Percentiles rank a stretch among this genome's conserved stretches.
These are phyloP conservation scores for Corchorus capsularis DNA, from an alignment of 345 rosid genomes.

Conservation along the genomic window DNA sequence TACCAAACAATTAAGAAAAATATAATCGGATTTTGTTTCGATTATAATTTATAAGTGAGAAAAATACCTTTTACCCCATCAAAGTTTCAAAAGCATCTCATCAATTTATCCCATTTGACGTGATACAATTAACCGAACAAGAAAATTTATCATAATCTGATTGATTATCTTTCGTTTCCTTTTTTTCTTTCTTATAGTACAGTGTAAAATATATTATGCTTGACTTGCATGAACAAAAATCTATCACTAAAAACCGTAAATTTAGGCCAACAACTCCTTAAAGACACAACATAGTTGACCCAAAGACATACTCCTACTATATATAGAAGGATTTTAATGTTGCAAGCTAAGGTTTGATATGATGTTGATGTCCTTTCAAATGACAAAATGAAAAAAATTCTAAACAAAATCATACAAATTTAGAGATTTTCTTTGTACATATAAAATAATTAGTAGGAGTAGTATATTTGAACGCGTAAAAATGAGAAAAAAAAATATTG, in stretches of 20 bases:
- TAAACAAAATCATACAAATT: background rate
- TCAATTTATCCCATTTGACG: too few species aligned
- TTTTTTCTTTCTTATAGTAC: too few species aligned
- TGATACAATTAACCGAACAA: too few species aligned
- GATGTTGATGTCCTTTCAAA: constrained; percentile 19
- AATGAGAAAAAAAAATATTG: background rate
- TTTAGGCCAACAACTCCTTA: background rate
- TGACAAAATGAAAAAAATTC: constrained; percentile 7
- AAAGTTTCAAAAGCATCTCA: too few species aligned
- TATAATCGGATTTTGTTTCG: too few species aligned
- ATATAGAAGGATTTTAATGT: background rate
- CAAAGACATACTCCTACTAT: background rate
- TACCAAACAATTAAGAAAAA: too few species aligned
- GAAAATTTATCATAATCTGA: too few species aligned
- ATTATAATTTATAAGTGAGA: too few species aligned
- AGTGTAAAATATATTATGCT: too few species aligned
- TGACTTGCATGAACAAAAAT: too few species aligned
- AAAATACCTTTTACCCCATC: too few species aligned
- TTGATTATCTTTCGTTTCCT: too few species aligned
- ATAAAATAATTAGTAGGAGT: background rate
- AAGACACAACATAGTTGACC: background rate
- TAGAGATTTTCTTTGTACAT: background rate
- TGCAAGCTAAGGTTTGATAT: constrained; percentile 17
- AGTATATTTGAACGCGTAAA: constrained; percentile 7
- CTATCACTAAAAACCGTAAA: background rate